Evolutionary conservation across 345 rosid genomes (phyloP), one percentile per base, ranked within the genome.

Genomic region (Combretum micranthum): DNA sequence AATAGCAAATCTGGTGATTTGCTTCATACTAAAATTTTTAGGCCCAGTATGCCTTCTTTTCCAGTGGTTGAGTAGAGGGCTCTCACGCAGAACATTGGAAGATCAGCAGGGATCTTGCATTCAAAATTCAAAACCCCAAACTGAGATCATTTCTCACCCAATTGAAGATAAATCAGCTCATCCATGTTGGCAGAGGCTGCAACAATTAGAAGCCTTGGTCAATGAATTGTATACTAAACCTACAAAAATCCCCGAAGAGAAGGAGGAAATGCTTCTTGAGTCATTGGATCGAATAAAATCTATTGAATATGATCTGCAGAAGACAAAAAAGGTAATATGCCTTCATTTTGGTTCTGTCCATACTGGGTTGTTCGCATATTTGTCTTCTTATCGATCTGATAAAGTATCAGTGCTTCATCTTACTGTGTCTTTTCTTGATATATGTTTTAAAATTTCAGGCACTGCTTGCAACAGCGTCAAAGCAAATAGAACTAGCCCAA

Each of bases 181-280:
- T 70, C 95, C 96, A 16, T 86, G 92, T 73, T 88, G 86, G 86
- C 71, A 81, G 64, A 86, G 97, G 73, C 84, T 92, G 80, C 91
- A 80, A 55, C 70, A 76, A 48, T 72, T 92, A 64, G 99, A 92
- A 74, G 62, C 57, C 13, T 57, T 83, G 85, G 87, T 92, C 18
- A 68, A 79, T 52, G 97, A 84, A 55, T 79, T 88, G 57, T 68
- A 42, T 59, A 79, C 73, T 48, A 88, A 75, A 66, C 94, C 83
- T 12, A 67, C 81, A 64, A 77, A 68, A 44, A 88, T 88, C 63
- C 94, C 98, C 65, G 87, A 80, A 15, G 97, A 88, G 75, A 92
- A 92, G 75, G 98, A 92, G 32, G 75, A 82, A 66, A 86, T 86
- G 67, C 85, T 92, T 72, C 87, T 66, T 23, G 94, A 88, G 53